Conservation (phyloP, 805 yeast species). For the Teunomyces stri region DNA sequence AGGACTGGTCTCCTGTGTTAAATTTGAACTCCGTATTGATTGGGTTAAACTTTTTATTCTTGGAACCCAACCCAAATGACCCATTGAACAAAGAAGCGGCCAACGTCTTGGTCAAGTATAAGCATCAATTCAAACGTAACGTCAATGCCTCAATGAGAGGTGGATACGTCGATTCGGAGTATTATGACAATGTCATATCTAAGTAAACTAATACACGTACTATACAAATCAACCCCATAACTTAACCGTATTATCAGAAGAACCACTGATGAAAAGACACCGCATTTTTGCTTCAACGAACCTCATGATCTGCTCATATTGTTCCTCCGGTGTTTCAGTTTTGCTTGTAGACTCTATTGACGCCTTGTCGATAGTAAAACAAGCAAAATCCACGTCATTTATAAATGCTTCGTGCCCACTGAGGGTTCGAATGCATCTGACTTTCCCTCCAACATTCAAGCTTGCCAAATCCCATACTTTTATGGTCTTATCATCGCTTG, state of each 20-base stretch:
- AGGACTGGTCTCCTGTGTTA: slow-evolving; percentile 95
- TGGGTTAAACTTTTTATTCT: slow-evolving; percentile 79
- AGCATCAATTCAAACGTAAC: slow-evolving; percentile 47
- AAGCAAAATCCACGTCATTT: slow-evolving; percentile 57
- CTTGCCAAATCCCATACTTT: slow-evolving; percentile 70
- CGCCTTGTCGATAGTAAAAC: slow-evolving; percentile 25
- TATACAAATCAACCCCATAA: slow-evolving; percentile 46
- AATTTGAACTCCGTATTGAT: slow-evolving; percentile 77
- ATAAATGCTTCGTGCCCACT: slow-evolving; percentile 75
- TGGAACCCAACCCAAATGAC: slow-evolving; percentile 89
- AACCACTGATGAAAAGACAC: slow-evolving; percentile 62
- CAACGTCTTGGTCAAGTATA: slow-evolving; percentile 40
- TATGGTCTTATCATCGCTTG: slow-evolving; percentile 76
- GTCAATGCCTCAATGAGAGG: slow-evolving; percentile 74
- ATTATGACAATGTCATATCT: slow-evolving; percentile 9
- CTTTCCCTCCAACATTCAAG: slow-evolving; percentile 38
- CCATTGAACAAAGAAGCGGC: slow-evolving; percentile 94
- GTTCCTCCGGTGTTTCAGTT: slow-evolving; percentile 18
- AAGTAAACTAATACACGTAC: slow-evolving; percentile 3
- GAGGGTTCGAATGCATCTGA: slow-evolving; percentile 47
- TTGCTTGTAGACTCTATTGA: slow-evolving; percentile 1
- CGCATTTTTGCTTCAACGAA: slow-evolving; percentile 49
- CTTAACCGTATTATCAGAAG: slow-evolving; percentile 54
- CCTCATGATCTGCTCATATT: slow-evolving; percentile 21
- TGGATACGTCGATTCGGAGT: slow-evolving; percentile 44